Evolutionary conservation across 768 basidiomycete genomes (phyloP).

Genomic region (Xerocomus potaroensis): DNA sequence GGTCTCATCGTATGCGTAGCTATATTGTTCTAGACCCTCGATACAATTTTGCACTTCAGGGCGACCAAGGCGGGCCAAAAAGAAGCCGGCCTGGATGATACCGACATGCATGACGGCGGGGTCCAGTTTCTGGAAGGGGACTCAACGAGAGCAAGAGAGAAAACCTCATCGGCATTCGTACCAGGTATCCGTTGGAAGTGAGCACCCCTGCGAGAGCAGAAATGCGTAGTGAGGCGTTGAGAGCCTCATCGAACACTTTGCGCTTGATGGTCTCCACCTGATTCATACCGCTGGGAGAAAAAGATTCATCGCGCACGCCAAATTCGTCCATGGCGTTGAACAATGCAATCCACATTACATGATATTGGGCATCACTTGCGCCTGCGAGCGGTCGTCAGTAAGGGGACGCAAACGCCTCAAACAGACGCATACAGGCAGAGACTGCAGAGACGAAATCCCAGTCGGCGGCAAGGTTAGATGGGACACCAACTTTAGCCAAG

Average conservation of each 20-base stretch:
- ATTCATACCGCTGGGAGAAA: slow-evolving; percentile 40
- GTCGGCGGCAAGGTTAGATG: slow-evolving; percentile 73
- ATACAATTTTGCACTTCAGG: slow-evolving; percentile 83
- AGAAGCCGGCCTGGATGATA: slow-evolving; percentile 76
- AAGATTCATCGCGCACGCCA: slow-evolving; percentile 62
- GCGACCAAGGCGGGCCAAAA: slow-evolving; percentile 78
- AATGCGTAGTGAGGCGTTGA: slow-evolving; percentile 83
- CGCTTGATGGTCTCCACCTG: slow-evolving; percentile 62
- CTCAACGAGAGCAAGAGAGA: slow-evolving; percentile 12
- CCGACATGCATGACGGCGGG: slow-evolving; percentile 88
- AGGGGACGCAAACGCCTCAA: background rate
- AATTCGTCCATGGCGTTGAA: slow-evolving; percentile 82
- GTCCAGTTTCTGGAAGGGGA: slow-evolving; percentile 55
- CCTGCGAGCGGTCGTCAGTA: slow-evolving; percentile 34
- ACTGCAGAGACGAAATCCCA: slow-evolving; percentile 91
- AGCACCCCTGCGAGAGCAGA: slow-evolving; percentile 85
- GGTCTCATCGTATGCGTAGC: slow-evolving; percentile 82
- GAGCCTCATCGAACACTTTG: slow-evolving; percentile 74
- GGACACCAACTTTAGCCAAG: slow-evolving; percentile 78
- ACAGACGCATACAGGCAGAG: slow-evolving; percentile 46
- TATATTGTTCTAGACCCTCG: slow-evolving; percentile 82
- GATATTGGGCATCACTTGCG: slow-evolving; percentile 85
- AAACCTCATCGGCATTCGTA: slow-evolving; percentile 31
- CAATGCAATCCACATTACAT: slow-evolving; percentile 86
- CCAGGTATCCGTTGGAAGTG: slow-evolving; percentile 84